Percentiles rank a stretch among this genome's conserved stretches.
Conservation (phyloP, 2,329 filamentous ascomycete species). For the Alternaria hordeiaustralica region DNA sequence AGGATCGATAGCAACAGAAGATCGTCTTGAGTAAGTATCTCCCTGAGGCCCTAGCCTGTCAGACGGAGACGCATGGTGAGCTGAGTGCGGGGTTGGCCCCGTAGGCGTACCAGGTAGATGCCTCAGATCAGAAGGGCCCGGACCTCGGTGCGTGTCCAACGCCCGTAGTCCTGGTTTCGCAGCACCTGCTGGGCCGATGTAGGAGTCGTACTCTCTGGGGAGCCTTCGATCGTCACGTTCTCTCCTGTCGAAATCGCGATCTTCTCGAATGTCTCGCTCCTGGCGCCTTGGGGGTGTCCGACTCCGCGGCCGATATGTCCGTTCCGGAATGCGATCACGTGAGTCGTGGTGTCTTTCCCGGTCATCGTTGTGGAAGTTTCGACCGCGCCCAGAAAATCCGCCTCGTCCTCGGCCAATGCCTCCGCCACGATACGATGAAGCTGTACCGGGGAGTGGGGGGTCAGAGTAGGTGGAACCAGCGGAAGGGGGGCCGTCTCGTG, state of each 20-base stretch:
- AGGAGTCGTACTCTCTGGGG: constrained; percentile 55
- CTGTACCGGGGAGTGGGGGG: constrained; percentile 61
- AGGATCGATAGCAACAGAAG: constrained; percentile 46
- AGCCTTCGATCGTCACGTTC: constrained; percentile 53
- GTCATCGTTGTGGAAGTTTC: constrained; percentile 55
- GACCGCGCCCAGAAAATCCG: constrained; percentile 54
- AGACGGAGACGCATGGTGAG: constrained; percentile 40
- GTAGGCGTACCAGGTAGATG: constrained; percentile 44
- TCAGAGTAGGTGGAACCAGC: constrained; percentile 76
- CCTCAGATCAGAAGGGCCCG: constrained; percentile 36
- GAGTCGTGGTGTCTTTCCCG: constrained; percentile 58
- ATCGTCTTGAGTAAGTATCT: constrained; percentile 46
- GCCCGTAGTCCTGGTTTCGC: constrained; percentile 38
- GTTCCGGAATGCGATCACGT: constrained; percentile 41
- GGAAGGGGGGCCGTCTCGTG: constrained; percentile 75
- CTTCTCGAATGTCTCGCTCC: constrained; percentile 57
- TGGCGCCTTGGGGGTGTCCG: constrained; percentile 65
- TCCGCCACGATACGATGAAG: constrained; percentile 60
- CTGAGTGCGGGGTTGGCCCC: constrained; percentile 40
- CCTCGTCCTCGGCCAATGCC: constrained; percentile 60
- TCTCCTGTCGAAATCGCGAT: constrained; percentile 49
- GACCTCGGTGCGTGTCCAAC: constrained; percentile 40
- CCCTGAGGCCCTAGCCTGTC: constrained; percentile 41
- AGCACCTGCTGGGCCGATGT: constrained; percentile 44
- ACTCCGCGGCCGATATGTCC: constrained; percentile 65